Evolutionary conservation across 169 alveolate species (phyloP).

Genomic region (Cryptosporidium viatorum): DNA sequence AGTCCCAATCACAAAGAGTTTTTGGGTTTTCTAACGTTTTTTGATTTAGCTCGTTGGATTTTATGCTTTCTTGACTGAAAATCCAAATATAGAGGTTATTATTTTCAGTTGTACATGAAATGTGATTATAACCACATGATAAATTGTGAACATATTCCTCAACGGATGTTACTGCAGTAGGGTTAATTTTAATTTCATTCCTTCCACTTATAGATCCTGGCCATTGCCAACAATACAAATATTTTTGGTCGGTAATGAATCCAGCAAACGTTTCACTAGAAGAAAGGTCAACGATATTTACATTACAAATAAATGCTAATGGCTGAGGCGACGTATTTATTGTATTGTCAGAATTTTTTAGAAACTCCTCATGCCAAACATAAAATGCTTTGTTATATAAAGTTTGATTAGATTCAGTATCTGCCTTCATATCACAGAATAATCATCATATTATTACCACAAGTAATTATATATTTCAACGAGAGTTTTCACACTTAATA

Average conservation of each 20-base stretch:
- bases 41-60: background rate
- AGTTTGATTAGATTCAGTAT: constrained; percentile 14
- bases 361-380: constrained; percentile 73
- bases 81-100: constrained; percentile 49
- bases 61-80: background rate
- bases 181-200: constrained; percentile 33
- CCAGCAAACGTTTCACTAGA: constrained; percentile 55
- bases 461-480: background rate
- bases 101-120: constrained; percentile 46
- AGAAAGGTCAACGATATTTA: constrained; percentile 27
- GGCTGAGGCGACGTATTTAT: constrained; percentile 65
- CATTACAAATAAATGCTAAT: constrained; percentile 59
- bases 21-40: constrained; percentile 7
- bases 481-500: background rate
- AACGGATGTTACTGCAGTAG: constrained; percentile 33
- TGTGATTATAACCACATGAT: constrained; percentile 59
- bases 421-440: constrained; percentile 10
- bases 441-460: background rate
- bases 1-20: constrained; percentile 34
- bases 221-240: constrained; percentile 62
- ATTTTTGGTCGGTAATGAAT: constrained; percentile 52
- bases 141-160: constrained; percentile 36
- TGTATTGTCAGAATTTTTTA: constrained; percentile 26
- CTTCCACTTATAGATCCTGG: constrained; percentile 10
- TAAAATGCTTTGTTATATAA: constrained; percentile 42